Base-by-base conservation (phyloP, 257 asterid genomes). In the Nicotiana paniculata region DNA sequence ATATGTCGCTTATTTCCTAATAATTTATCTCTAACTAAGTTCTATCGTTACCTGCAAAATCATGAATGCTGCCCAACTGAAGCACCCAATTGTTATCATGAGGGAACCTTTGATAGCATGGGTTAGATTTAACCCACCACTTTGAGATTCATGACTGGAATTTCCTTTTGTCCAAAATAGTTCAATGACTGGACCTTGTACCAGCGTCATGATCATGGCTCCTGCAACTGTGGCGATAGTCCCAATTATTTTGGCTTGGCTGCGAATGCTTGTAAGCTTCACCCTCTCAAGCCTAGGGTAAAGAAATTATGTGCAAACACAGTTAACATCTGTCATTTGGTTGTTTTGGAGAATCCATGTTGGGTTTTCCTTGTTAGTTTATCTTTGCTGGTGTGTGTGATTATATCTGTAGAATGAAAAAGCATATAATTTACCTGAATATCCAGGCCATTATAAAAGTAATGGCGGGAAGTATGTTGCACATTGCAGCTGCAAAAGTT, bases 401-500 rank as follows among this genome's bases (percentile, higher is more conserved):
- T 51, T 75, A 28, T 51, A 75, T 15, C 43, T 75, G 26, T 51
- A 15, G 46, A 75, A 51, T 51, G 80, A 75, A 32, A 15, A 61
- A 61, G 6, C 35, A 12, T 79, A 37, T 62, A 15, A 13, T 30
- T 77, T 24, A 93, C 99, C 99, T 92, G 95, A 91, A 90, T 62
- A 91, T 69, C 84, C 91, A 96, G 12, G 99, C 99, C 90, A 96
- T 91, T 79, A 92, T 43, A 83, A 96, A 96, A 48, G 99, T 94
- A 63, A 96, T 89, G 37, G 99, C 99, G 0, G 99, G 99, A 82
- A 96, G 98, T 70, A 96, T 89, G 83, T 96, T 96, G 33, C 89
- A 84, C 99, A 96, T 94, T 21, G 99, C 98, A n/a, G 95, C 95
- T n/a, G 98, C 98, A 89, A 96, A 96, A 32, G 99, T 96, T 28